Conservation (phyloP, 1,139 yeast genomes). For the Yamadazyma buinensis region DNA sequence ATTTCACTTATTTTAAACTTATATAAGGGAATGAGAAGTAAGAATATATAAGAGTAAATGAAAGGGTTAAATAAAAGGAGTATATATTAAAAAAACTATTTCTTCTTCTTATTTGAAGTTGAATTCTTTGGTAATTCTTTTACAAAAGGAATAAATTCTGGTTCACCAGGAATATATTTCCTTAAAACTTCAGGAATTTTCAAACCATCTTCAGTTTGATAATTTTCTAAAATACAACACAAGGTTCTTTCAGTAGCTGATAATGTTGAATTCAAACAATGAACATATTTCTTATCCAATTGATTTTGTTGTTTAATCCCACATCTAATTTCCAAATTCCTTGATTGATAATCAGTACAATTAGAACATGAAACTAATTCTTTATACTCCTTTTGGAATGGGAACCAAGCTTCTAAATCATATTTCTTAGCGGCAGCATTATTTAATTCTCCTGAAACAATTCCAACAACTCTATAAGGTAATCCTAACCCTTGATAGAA, state of each 20-base stretch:
- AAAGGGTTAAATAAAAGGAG: no score
- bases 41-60: no score
- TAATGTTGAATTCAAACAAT: conserved; percentile 94
- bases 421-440: conserved; percentile 98
- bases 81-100: no score
- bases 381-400: conserved; percentile 97
- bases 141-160: conserved; percentile 87
- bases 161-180: conserved; percentile 96
- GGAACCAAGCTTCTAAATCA: conserved; percentile 99
- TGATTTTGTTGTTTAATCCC: conserved; percentile 96
- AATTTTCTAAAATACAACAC: conserved; percentile 95
- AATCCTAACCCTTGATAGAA: conserved; percentile 88
- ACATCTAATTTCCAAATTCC: conserved; percentile 97
- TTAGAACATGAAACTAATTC: conserved; percentile 97
- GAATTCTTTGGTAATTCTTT: conserved; percentile 94
- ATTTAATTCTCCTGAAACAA: conserved; percentile 97
- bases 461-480: conserved; percentile 96
- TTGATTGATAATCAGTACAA: conserved; percentile 98
- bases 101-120: conserved; percentile 71
- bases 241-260: conserved; percentile 98
- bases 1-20: no score
- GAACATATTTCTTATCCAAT: conserved; percentile 96
- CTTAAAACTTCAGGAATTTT: conserved; percentile 92
- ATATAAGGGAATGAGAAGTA: no score
- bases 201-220: conserved; percentile 95